These are phyloP conservation scores for Lindgomyces ingoldianus DNA, from an alignment of 495 filamentous ascomycete genomes.

Conservation along the genomic window DNA sequence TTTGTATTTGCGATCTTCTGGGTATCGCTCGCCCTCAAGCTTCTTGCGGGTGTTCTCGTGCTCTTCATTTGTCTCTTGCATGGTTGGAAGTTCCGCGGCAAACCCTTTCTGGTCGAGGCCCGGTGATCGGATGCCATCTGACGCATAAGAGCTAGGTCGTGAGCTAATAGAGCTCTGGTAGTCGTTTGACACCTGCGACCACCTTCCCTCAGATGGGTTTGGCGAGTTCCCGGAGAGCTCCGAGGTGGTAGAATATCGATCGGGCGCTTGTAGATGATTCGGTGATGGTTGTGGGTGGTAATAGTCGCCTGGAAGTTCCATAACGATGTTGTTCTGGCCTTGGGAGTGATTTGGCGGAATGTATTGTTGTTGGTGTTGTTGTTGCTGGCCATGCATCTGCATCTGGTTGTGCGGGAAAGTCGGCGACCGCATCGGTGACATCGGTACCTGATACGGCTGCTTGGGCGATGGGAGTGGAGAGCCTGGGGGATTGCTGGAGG, in stretches of 20 bases:
- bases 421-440: conserved; percentile 17
- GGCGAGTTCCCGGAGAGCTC: conserved; percentile 24
- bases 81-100: conserved; percentile 35
- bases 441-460: conserved; percentile 24
- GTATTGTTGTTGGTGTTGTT: conserved; percentile 15
- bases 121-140: conserved; percentile 36
- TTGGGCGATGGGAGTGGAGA: conserved; percentile 23
- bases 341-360: conserved; percentile 7
- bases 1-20: conserved; percentile 22
- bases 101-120: conserved; percentile 38
- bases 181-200: conserved; percentile 27
- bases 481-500: background rate
- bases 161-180: conserved; percentile 28
- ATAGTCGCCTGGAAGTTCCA: conserved; percentile 40
- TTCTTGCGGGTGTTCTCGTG: conserved; percentile 1
- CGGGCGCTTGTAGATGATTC: conserved; percentile 24
- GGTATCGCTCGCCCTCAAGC: conserved; percentile 13
- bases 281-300: conserved; percentile 22
- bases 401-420: conserved; percentile 4
- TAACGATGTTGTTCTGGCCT: conserved; percentile 22
- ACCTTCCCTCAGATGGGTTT: conserved; percentile 17
- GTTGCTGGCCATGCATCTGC: conserved; percentile 4
- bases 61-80: conserved; percentile 32
- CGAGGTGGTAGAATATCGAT: conserved; percentile 21
- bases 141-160: conserved; percentile 36